These are phyloP conservation scores for Periconia sp. DNA, from an alignment of 2,329 filamentous ascomycete species.

Conservation along the genomic window DNA sequence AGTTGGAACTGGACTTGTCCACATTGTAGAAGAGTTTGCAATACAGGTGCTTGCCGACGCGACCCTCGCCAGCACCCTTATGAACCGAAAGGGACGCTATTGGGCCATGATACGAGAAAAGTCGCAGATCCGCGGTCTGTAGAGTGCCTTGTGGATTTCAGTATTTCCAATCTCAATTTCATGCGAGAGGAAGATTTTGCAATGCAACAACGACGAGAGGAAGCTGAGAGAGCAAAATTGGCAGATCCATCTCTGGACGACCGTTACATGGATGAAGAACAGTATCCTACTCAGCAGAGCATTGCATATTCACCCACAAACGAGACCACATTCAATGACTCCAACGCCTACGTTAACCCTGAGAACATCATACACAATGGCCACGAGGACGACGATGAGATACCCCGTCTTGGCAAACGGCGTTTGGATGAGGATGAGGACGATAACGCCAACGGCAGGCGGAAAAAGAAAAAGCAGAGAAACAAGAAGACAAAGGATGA, in stretches of 20 bases:
- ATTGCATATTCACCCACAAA: conserved; percentile 47
- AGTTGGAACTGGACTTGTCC: conserved; percentile 85
- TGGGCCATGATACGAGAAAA: conserved; percentile 88
- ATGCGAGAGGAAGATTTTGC: conserved; percentile 60
- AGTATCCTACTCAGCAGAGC: conserved; percentile 37
- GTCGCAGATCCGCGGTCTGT: conserved; percentile 90
- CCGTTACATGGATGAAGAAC: conserved; percentile 48
- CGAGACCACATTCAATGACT: conserved; percentile 22
- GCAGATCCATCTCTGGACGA: conserved; percentile 49
- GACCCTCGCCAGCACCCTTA: conserved; percentile 73
- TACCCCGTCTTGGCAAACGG: conserved; percentile 37
- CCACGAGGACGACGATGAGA: conserved; percentile 24
- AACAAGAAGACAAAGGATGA: conserved; percentile 43
- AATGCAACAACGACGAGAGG: conserved; percentile 52
- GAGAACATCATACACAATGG: conserved; percentile 16
- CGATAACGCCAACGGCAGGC: conserved; percentile 23
- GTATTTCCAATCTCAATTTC: conserved; percentile 84
- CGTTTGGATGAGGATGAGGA: conserved; percentile 29
- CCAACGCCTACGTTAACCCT: conserved; percentile 20
- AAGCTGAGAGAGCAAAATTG: conserved; percentile 56
- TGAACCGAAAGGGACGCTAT: conserved; percentile 79
- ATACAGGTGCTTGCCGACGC: conserved; percentile 77
- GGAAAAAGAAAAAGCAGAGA: conserved; percentile 24
- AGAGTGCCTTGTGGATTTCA: conserved; percentile 88
- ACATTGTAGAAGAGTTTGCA: conserved; percentile 82